Percentiles rank a stretch among this genome's conserved stretches.
Conservation (phyloP, 352 stramenopile species). For the Phytophthora brassicae region DNA sequence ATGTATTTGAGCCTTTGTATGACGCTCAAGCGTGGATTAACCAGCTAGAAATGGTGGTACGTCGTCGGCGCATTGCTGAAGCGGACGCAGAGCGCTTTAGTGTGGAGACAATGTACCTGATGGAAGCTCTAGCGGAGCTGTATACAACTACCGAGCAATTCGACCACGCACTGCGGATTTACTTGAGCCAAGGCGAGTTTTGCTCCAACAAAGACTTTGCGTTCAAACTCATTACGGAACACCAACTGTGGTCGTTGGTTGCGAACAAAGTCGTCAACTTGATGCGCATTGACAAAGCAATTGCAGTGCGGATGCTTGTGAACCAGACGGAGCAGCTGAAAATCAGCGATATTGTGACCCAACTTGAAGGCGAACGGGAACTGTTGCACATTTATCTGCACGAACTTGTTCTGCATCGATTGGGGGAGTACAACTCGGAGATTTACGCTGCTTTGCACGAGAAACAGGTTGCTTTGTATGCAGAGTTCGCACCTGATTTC, state of each 20-base stretch:
- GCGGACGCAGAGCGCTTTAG: conserved; percentile 54
- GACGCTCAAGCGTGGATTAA: conserved; percentile 83
- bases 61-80: conserved; percentile 71
- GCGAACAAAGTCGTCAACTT: conserved; percentile 78
- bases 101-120: conserved; percentile 80
- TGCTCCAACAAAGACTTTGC: conserved; percentile 87
- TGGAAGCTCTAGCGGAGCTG: conserved; percentile 79
- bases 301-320: conserved; percentile 77
- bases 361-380: conserved; percentile 63
- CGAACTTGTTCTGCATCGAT: conserved; percentile 67
- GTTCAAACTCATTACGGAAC: conserved; percentile 84
- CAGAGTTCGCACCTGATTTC: conserved; percentile 59
- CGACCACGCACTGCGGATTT: conserved; percentile 82
- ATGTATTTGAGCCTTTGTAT: conserved; percentile 79
- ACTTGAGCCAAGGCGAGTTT: conserved; percentile 80
- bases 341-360: conserved; percentile 73
- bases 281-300: conserved; percentile 74
- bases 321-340: conserved; percentile 82
- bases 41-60: conserved; percentile 73
- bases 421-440: conserved; percentile 80
- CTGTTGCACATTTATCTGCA: conserved; percentile 78
- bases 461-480: conserved; percentile 73
- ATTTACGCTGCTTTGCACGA: conserved; percentile 74
- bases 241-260: conserved; percentile 79
- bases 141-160: conserved; percentile 85